Evolutionary conservation across 2,329 filamentous ascomycete species (phyloP).

Genomic region (Colletotrichum sansevieriae): DNA sequence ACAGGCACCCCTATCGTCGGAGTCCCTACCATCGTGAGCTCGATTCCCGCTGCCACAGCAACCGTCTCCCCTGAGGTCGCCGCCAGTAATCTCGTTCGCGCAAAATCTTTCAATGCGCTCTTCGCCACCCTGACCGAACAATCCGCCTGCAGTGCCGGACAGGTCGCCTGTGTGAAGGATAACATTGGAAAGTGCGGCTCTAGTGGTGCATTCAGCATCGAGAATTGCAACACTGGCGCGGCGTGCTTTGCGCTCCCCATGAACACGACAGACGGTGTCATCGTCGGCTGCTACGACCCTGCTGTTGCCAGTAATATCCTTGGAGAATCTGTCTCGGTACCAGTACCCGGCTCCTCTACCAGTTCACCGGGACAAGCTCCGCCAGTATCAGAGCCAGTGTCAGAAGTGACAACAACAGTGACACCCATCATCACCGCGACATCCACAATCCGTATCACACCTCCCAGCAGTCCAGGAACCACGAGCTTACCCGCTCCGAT

Average conservation of each 20-base stretch:
- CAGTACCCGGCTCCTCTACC: conserved; percentile 38
- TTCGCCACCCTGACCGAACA: conserved; percentile 59
- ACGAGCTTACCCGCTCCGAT: conserved; percentile 3
- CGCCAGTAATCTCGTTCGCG: conserved; percentile 59
- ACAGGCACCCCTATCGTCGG: conserved; percentile 54
- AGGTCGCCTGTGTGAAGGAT: conserved; percentile 67
- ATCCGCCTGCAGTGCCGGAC: conserved; percentile 60
- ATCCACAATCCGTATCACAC: conserved; percentile 36
- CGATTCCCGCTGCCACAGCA: conserved; percentile 53
- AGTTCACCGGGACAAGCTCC: conserved; percentile 9
- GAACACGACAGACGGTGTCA: conserved; percentile 60
- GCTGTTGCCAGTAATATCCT: conserved; percentile 58
- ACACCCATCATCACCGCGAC: conserved; percentile 33
- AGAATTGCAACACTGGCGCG: conserved; percentile 51
- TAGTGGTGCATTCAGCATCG: conserved; percentile 57
- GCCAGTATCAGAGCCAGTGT: not conserved
- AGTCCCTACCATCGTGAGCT: conserved; percentile 58
- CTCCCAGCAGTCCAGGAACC: conserved; percentile 9
- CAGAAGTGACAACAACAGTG: conserved; percentile 27
- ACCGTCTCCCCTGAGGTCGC: conserved; percentile 58
- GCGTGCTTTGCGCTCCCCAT: conserved; percentile 69
- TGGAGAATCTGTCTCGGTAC: conserved; percentile 46
- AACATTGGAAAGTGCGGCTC: conserved; percentile 61
- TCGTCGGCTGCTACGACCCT: conserved; percentile 61
- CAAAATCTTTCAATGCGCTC: conserved; percentile 60